Evolutionary conservation across 176 grass and related monocot genomes (phyloP).

Genomic region (Poa pratensis): DNA sequence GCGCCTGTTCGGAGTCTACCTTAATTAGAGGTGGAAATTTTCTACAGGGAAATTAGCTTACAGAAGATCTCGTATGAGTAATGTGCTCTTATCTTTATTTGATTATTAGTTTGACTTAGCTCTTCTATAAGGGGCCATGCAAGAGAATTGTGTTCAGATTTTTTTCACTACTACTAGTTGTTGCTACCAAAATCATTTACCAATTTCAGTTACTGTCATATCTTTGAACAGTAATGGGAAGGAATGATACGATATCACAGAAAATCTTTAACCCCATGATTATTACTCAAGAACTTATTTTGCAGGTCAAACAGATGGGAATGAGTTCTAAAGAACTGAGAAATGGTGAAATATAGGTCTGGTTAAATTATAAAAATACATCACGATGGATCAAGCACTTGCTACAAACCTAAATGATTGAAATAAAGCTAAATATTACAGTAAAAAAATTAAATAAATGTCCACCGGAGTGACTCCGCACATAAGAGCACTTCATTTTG

Average conservation of each 20-base stretch:
- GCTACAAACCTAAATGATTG: not conserved
- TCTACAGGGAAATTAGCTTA: not conserved
- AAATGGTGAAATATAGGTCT: not conserved
- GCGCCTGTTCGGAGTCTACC: slow-evolving; percentile 64
- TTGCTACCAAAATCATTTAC: not conserved
- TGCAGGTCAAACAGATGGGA: not conserved
- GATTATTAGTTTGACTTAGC: not conserved
- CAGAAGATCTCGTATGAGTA: not conserved
- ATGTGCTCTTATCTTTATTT: not conserved
- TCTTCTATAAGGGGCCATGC: not conserved
- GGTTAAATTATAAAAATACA: not conserved
- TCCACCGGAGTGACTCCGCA: not conserved
- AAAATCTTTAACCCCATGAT: not conserved
- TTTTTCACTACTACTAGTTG: not conserved
- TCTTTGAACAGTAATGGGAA: not conserved
- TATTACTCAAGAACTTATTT: not conserved
- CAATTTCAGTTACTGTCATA: not conserved
- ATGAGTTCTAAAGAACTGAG: not conserved
- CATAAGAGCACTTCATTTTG: not conserved
- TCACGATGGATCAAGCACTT: not conserved
- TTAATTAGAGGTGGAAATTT: not conserved
- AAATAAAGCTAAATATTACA: not conserved
- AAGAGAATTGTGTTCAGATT: not conserved
- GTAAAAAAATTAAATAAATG: too few relatives aligned
- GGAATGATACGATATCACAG: not conserved